A percentile compares a stretch with the other conserved stretches of the same genome.
Evolutionary conservation across 441 rosid species (phyloP).

Genomic region (Biscutella laevigata): DNA sequence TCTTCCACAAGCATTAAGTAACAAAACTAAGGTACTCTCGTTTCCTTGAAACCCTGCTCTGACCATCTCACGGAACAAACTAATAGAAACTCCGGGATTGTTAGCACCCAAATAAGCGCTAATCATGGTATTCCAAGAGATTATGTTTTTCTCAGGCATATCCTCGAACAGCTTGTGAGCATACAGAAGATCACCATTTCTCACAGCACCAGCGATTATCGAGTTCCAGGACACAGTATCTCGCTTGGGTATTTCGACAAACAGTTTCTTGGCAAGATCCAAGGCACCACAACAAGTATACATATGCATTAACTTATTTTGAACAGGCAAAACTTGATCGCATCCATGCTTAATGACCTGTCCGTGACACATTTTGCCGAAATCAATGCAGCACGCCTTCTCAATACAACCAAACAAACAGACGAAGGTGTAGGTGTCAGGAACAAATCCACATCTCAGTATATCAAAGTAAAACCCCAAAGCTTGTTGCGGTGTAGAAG

Average conservation of each 20-base stretch:
- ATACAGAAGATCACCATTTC: slow-evolving; percentile 18
- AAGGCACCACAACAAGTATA: slow-evolving; percentile 34
- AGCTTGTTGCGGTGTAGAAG: slow-evolving; percentile 34
- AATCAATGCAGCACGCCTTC: slow-evolving; percentile 30
- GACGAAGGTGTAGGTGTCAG: slow-evolving; percentile 54
- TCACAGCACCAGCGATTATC: slow-evolving; percentile 17
- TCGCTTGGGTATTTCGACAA: slow-evolving; percentile 33
- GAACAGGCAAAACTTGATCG: slow-evolving; percentile 38
- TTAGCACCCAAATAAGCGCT: slow-evolving; percentile 33
- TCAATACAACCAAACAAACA: slow-evolving; percentile 42
- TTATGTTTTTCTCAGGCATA: slow-evolving; percentile 31
- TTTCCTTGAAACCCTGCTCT: slow-evolving; percentile 26
- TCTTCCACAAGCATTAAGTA: slow-evolving; percentile 40
- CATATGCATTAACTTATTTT: slow-evolving; percentile 44
- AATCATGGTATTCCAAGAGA: slow-evolving; percentile 49
- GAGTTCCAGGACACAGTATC: slow-evolving; percentile 46
- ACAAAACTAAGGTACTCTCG: slow-evolving; percentile 25
- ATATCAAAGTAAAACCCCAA: slow-evolving; percentile 40
- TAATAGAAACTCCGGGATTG: slow-evolving; percentile 40
- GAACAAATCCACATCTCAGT: slow-evolving; percentile 37
- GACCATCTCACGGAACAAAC: slow-evolving; percentile 39
- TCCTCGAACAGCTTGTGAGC: slow-evolving; percentile 39
- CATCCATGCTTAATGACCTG: slow-evolving; percentile 49
- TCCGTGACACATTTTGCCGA: slow-evolving; percentile 48
- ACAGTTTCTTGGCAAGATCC: slow-evolving; percentile 33